Evolutionary conservation across 2,329 filamentous ascomycete species (phyloP).

Genomic region (Ceratocystiopsis minuta): DNA sequence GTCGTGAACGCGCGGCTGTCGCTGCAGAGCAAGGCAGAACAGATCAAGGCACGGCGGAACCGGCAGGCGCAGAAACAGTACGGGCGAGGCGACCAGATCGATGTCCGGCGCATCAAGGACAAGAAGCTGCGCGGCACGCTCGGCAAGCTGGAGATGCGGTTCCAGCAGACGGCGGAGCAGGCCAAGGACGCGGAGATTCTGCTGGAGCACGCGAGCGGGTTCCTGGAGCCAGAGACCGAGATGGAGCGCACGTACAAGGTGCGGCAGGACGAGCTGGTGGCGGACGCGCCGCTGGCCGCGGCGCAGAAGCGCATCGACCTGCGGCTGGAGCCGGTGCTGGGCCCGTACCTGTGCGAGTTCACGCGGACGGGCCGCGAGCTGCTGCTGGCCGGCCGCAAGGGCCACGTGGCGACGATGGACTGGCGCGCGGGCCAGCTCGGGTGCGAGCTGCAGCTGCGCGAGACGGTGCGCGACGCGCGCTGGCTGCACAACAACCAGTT

Average conservation of each 20-base stretch:
- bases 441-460: slow-evolving; percentile 69
- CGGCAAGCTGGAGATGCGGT: slow-evolving; percentile 61
- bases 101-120: slow-evolving; percentile 58
- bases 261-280: slow-evolving; percentile 67
- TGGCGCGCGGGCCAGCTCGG: slow-evolving; percentile 84
- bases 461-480: slow-evolving; percentile 75
- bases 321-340: slow-evolving; percentile 53
- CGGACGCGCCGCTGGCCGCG: slow-evolving; percentile 59
- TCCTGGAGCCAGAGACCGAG: slow-evolving; percentile 73
- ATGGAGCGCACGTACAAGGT: slow-evolving; percentile 88
- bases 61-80: slow-evolving; percentile 57
- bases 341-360: slow-evolving; percentile 80
- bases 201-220: slow-evolving; percentile 69
- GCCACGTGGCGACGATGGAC: slow-evolving; percentile 91
- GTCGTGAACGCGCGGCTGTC: slow-evolving; percentile 32
- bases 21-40: slow-evolving; percentile 32
- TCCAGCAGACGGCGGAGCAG: slow-evolving; percentile 60
- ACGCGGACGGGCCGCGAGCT: slow-evolving; percentile 76
- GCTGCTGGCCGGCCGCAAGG: slow-evolving; percentile 73
- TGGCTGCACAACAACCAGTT: slow-evolving; percentile 92
- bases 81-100: slow-evolving; percentile 56
- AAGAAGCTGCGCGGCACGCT: slow-evolving; percentile 78
- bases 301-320: slow-evolving; percentile 89
- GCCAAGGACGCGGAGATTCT: slow-evolving; percentile 93
- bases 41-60: slow-evolving; percentile 31